phyloP scores from a whole-genome alignment of 1,284 basidiomycete genomes.

The Xerocomus amazonicus region DNA sequence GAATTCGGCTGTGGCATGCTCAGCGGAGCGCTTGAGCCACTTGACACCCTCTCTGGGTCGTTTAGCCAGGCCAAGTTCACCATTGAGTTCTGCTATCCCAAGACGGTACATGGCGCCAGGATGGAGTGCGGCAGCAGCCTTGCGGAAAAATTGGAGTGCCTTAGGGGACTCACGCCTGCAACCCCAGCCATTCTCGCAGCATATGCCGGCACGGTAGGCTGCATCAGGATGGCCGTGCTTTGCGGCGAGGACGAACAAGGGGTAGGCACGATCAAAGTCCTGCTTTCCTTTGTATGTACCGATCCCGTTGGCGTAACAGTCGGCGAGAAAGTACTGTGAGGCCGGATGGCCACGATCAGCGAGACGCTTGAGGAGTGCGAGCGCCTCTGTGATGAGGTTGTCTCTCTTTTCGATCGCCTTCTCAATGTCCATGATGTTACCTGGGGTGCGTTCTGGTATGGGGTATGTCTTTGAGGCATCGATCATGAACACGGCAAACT shows the following conservation, averaged over 20 bases:
- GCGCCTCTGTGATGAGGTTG: conserved; percentile 85
- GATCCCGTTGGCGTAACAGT: conserved; percentile 97
- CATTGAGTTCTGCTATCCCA: conserved; percentile 95
- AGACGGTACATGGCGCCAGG: conserved; percentile 97
- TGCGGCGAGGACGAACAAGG: conserved; percentile 92
- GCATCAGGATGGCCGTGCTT: conserved; percentile 99
- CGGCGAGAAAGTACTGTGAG: conserved; percentile 95
- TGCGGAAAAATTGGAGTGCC: conserved; percentile 91
- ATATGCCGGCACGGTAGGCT: conserved; percentile 93
- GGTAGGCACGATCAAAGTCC: conserved; percentile 96
- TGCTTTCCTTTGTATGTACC: conserved; percentile 86
- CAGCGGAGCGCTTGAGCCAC: conserved; percentile 96
- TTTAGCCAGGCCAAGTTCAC: conserved; percentile 84
- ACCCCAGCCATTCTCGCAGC: conserved; percentile 99
- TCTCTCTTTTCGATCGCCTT: conserved; percentile 79
- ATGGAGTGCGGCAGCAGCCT: conserved; percentile 87
- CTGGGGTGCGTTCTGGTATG: conserved; percentile 62
- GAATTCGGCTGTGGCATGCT: conserved; percentile 92
- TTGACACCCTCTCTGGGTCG: conserved; percentile 95
- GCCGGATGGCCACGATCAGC: conserved; percentile 93
- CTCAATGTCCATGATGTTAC: conserved; percentile 78
- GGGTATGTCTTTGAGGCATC: conserved; percentile 89
- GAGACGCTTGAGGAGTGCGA: conserved; percentile 80
- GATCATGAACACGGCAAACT: conserved; percentile 98
- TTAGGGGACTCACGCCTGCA: conserved; percentile 90